Conservation (phyloP, 306 rosid genomes). For the Acacia confusa region DNA sequence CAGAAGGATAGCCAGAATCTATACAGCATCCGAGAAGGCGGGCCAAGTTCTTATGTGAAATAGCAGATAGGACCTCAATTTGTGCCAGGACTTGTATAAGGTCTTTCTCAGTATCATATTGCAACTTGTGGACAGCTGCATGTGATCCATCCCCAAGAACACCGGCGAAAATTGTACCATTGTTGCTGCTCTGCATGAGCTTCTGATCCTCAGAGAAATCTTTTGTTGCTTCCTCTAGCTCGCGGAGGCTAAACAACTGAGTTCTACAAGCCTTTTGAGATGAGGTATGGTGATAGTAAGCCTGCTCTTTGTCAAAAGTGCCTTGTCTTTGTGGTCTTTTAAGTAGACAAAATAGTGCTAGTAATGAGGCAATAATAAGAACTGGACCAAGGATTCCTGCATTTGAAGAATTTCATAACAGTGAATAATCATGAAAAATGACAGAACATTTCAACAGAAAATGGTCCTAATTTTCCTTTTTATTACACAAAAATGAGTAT, state of each 20-base stretch:
- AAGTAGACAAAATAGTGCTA: slow-evolving; percentile 58
- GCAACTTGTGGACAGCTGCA: slow-evolving; percentile 70
- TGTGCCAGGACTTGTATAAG: slow-evolving; percentile 63
- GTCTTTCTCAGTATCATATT: slow-evolving; percentile 66
- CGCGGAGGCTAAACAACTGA: slow-evolving; percentile 60
- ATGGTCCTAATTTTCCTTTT: not conserved
- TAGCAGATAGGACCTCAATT: slow-evolving; percentile 60
- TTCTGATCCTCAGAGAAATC: slow-evolving; percentile 56
- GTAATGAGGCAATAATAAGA: slow-evolving; percentile 64
- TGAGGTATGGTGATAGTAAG: slow-evolving; percentile 53
- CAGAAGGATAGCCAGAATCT: slow-evolving; percentile 54
- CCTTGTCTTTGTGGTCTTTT: slow-evolving; percentile 51
- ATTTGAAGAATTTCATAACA: slow-evolving; percentile 27
- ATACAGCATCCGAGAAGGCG: slow-evolving; percentile 77
- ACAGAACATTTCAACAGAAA: not conserved
- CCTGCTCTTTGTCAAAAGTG: slow-evolving; percentile 48
- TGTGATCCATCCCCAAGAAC: slow-evolving; percentile 72
- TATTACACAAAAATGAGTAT: not conserved
- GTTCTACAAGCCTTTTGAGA: slow-evolving; percentile 65
- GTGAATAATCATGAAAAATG: not conserved
- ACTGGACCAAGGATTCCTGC: slow-evolving; percentile 84
- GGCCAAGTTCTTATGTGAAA: slow-evolving; percentile 62
- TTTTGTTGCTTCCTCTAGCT: slow-evolving; percentile 77
- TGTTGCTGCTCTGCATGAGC: slow-evolving; percentile 49
- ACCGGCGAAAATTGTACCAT: slow-evolving; percentile 67